Evolutionary conservation across 495 filamentous ascomycete species (phyloP).

Genomic region (Tuber umbilicatum): DNA sequence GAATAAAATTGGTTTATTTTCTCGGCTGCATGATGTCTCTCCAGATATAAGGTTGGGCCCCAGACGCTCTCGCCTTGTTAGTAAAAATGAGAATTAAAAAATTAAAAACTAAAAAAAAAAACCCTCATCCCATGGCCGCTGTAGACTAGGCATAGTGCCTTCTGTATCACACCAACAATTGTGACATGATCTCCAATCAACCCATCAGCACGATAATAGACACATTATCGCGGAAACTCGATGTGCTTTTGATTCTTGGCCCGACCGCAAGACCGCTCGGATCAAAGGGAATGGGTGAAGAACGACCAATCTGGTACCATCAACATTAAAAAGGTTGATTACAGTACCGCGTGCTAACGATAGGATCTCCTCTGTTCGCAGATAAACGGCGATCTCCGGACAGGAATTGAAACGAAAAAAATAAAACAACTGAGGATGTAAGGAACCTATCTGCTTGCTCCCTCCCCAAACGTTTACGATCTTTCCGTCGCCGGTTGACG

Average conservation of each 20-base stretch:
- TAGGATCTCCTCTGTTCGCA: slow-evolving; percentile 28
- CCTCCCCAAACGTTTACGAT: slow-evolving; percentile 17
- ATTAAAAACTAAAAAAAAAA: not conserved
- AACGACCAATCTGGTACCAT: slow-evolving; percentile 11
- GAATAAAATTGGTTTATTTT: not conserved
- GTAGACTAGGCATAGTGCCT: slow-evolving; percentile 7
- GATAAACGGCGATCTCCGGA: slow-evolving; percentile 21
- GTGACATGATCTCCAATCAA: slow-evolving; percentile 2
- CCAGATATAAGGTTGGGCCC: not conserved
- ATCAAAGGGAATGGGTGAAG: slow-evolving; percentile 8
- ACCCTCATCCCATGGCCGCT: slow-evolving; percentile 6
- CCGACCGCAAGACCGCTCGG: slow-evolving; percentile 3
- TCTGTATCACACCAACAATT: slow-evolving; percentile 2
- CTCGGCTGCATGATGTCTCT: not conserved
- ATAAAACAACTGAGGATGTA: slow-evolving; percentile 11
- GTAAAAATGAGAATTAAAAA: not conserved
- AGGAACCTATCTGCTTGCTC: slow-evolving; percentile 18
- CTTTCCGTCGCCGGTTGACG: slow-evolving; percentile 20
- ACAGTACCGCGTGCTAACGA: slow-evolving; percentile 27
- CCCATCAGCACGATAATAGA: slow-evolving; percentile 8
- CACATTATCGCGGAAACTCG: slow-evolving; percentile 16
- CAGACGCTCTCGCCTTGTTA: slow-evolving; percentile 9
- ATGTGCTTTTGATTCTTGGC: slow-evolving; percentile 8
- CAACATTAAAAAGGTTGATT: slow-evolving; percentile 26
- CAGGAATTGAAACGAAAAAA: not conserved